Percentiles rank a stretch among this genome's conserved stretches.
phyloP scores from a whole-genome alignment of 192 early-diverging fungal genomes.

The Mycoemilia scoparia region DNA sequence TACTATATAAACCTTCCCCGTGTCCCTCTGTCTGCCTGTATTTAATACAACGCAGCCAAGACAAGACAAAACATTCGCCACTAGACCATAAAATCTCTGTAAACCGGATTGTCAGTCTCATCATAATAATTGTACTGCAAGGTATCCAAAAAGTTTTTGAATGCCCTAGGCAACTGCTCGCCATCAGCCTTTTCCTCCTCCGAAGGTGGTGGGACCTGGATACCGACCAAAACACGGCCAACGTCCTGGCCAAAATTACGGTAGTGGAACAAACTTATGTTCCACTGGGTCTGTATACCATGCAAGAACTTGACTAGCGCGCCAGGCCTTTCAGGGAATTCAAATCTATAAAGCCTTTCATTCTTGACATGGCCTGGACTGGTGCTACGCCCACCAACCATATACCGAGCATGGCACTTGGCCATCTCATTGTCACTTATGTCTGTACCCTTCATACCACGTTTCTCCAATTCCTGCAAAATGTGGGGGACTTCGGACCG shows the following conservation, averaged over 20 bases:
- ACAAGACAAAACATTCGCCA: too few species aligned
- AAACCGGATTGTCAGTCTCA: constrained; percentile 81
- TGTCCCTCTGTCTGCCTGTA: too few species aligned
- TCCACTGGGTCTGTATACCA: constrained; percentile 45
- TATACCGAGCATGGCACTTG: constrained; percentile 88
- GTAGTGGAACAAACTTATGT: constrained; percentile 90
- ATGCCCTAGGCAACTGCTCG: constrained; percentile 19
- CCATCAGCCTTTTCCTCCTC: constrained; percentile 9
- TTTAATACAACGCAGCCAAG: too few species aligned
- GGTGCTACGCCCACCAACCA: constrained; percentile 67
- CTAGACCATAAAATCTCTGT: constrained; percentile 59
- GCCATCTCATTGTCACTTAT: constrained; percentile 86
- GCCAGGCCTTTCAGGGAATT: constrained; percentile 91
- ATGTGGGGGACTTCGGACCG: constrained; percentile 53
- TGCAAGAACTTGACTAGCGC: constrained; percentile 73
- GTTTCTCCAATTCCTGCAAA: constrained; percentile 32
- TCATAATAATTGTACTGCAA: constrained; percentile 78
- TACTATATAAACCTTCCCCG: too few species aligned
- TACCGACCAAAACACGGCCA: constrained; percentile 79
- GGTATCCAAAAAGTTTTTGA: constrained; percentile 61
- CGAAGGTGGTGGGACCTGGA: constrained; percentile 67
- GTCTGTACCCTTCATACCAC: constrained; percentile 60
- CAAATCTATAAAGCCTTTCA: constrained; percentile 83
- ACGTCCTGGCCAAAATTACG: constrained; percentile 92
- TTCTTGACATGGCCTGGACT: too few species aligned